A percentile compares a stretch with the other conserved stretches of the same genome.
phyloP scores from a whole-genome alignment of 1,139 yeast genomes.

The Pichia sp. region DNA sequence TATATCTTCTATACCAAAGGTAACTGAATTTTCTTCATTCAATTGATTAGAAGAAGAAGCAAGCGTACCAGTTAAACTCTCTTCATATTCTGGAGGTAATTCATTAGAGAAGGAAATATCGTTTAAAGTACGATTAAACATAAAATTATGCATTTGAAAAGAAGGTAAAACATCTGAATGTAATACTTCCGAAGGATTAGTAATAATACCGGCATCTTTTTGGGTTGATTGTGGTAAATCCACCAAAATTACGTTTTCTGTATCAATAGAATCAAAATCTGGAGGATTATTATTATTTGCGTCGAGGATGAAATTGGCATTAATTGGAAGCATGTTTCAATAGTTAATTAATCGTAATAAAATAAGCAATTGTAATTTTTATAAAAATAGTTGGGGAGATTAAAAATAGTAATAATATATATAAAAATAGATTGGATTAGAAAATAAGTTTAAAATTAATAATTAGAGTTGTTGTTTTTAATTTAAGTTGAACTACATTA shows the following conservation, averaged over 20 bases:
- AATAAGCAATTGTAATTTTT: too few species aligned
- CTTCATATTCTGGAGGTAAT: conserved; percentile 22
- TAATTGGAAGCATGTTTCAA: not conserved
- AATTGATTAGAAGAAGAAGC: not conserved
- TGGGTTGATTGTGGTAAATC: too few species aligned
- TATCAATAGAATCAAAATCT: not conserved
- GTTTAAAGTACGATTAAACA: conserved; percentile 37
- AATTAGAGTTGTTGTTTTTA: too few species aligned
- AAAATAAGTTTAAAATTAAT: too few species aligned
- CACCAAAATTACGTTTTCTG: conserved; percentile 28
- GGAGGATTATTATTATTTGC: not conserved
- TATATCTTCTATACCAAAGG: not conserved
- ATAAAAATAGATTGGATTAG: too few species aligned
- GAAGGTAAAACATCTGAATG: conserved; percentile 48
- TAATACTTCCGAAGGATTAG: not conserved
- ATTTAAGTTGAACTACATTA: too few species aligned
- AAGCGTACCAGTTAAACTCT: conserved; percentile 1
- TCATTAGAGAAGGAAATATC: conserved; percentile 14
- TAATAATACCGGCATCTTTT: too few species aligned
- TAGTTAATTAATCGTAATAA: not conserved
- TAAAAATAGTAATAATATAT: too few species aligned
- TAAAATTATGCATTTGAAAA: conserved; percentile 55
- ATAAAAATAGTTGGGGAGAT: too few species aligned
- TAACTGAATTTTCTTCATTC: not conserved
- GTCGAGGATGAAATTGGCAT: too few species aligned